Conservation (phyloP, 108 stramenopile species). For the Seminavis robusta region DNA sequence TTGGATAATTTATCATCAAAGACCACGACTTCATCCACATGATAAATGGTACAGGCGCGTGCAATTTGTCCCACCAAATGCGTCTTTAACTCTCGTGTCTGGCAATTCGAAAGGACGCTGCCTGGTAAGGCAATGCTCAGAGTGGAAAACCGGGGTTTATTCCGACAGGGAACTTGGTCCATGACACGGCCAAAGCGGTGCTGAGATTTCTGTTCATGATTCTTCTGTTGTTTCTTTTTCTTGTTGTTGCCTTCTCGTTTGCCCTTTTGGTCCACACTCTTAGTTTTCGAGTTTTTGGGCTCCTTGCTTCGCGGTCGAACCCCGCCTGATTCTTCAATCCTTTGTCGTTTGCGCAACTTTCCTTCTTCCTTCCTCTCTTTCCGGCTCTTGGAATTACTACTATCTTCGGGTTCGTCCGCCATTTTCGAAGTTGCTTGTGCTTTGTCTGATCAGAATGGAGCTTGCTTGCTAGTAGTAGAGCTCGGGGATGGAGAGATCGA, state of each 20-base stretch:
- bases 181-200: conserved; percentile 88
- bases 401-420: too few relatives aligned
- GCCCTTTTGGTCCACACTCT: not conserved
- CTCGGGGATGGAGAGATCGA: too few relatives aligned
- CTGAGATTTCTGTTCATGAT: not conserved
- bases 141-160: conserved; percentile 76
- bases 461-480: too few relatives aligned
- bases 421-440: too few relatives aligned
- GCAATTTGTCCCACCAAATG: conserved; percentile 93
- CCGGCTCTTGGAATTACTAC: too few relatives aligned
- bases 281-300: not conserved
- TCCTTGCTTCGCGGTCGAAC: conserved; percentile 33
- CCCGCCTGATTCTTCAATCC: conserved; percentile 53
- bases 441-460: too few relatives aligned
- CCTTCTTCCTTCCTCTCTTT: conserved; percentile 45
- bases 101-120: conserved; percentile 89
- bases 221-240: not conserved
- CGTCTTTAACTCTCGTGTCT: conserved; percentile 89
- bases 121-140: conserved; percentile 93
- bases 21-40: conserved; percentile 96
- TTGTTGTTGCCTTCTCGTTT: not conserved
- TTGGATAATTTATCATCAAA: conserved; percentile 87
- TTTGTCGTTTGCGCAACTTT: conserved; percentile 33
- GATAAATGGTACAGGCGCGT: conserved; percentile 92
- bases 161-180: conserved; percentile 75